Percentiles rank a stretch among this genome's conserved stretches.
phyloP scores from a whole-genome alignment of 768 basidiomycete species.

The Tubosaeta sp. region DNA sequence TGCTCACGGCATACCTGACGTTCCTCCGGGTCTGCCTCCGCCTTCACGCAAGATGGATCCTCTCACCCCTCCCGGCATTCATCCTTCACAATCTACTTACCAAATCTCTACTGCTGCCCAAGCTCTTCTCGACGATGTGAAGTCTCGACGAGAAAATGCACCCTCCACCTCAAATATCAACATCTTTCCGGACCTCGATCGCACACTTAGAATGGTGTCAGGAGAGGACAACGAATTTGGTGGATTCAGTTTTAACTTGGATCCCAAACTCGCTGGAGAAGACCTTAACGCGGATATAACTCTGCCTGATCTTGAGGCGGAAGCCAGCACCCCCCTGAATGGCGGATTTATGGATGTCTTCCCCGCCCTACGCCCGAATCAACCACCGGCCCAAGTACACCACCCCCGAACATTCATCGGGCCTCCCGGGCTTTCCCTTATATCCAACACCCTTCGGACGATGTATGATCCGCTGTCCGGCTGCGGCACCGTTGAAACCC shows the following conservation, averaged over 20 bases:
- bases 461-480: slow-evolving; percentile 52
- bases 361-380: slow-evolving; percentile 49
- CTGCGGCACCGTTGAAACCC: slow-evolving; percentile 42
- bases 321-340: slow-evolving; percentile 51
- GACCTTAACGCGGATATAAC: slow-evolving; percentile 37
- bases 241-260: slow-evolving; percentile 84
- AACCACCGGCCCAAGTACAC: slow-evolving; percentile 16
- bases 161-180: slow-evolving; percentile 41
- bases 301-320: slow-evolving; percentile 45
- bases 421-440: slow-evolving; percentile 53
- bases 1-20: slow-evolving; percentile 49
- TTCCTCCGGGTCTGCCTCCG: slow-evolving; percentile 46
- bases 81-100: slow-evolving; percentile 52
- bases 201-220: slow-evolving; percentile 70
- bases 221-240: slow-evolving; percentile 56
- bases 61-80: slow-evolving; percentile 42
- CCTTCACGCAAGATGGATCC: slow-evolving; percentile 47
- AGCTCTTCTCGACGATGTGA: slow-evolving; percentile 80
- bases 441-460: slow-evolving; percentile 44
- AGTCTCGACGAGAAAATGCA: slow-evolving; percentile 62
- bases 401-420: slow-evolving; percentile 35
- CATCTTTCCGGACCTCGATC: slow-evolving; percentile 88
- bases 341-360: slow-evolving; percentile 70
- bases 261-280: slow-evolving; percentile 64
- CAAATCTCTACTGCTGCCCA: slow-evolving; percentile 86